A percentile compares a stretch with the other conserved stretches of the same genome.
phyloP scores from a whole-genome alignment of 208 protist genomes.

The Trypanosoma platydactyli region DNA sequence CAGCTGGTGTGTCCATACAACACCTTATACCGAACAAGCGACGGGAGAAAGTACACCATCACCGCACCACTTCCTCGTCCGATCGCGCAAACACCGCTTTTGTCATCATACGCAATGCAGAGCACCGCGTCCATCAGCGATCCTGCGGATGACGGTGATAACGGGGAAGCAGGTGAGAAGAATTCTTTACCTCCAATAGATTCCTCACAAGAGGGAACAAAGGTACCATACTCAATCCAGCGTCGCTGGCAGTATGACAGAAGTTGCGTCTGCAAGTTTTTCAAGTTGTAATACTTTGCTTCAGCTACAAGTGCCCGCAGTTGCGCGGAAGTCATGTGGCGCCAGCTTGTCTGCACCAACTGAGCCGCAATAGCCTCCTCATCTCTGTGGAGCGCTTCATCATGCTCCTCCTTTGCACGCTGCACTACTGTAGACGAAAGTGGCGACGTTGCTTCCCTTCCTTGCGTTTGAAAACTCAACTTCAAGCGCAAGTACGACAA shows the following conservation, averaged over 20 bases:
- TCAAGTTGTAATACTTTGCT: slow-evolving; percentile 20
- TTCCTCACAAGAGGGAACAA: slow-evolving; percentile 8
- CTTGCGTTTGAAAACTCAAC: not conserved
- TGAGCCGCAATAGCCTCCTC: not conserved
- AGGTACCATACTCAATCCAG: slow-evolving; percentile 14
- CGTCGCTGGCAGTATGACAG: slow-evolving; percentile 1
- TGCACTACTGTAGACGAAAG: too few species aligned
- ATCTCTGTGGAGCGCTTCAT: not conserved
- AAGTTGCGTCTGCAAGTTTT: slow-evolving; percentile 1
- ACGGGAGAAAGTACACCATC: slow-evolving; percentile 4
- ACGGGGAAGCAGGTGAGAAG: not conserved
- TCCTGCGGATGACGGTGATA: not conserved
- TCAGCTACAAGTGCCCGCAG: slow-evolving; percentile 1
- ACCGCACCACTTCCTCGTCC: slow-evolving; percentile 7
- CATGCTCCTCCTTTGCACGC: not conserved
- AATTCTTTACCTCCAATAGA: not conserved
- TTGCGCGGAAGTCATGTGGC: slow-evolving; percentile 2
- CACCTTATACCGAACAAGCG: not conserved
- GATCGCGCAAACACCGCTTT: slow-evolving; percentile 3
- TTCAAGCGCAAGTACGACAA: slow-evolving; percentile 8
- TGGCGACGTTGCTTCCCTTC: not conserved
- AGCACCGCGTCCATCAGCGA: not conserved
- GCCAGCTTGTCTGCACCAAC: slow-evolving; percentile 9
- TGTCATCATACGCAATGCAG: slow-evolving; percentile 8
- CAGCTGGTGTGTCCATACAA: slow-evolving; percentile 5